Conservation (phyloP, 2,329 filamentous ascomycete species). For the Cadophora luteo-olivacea region DNA sequence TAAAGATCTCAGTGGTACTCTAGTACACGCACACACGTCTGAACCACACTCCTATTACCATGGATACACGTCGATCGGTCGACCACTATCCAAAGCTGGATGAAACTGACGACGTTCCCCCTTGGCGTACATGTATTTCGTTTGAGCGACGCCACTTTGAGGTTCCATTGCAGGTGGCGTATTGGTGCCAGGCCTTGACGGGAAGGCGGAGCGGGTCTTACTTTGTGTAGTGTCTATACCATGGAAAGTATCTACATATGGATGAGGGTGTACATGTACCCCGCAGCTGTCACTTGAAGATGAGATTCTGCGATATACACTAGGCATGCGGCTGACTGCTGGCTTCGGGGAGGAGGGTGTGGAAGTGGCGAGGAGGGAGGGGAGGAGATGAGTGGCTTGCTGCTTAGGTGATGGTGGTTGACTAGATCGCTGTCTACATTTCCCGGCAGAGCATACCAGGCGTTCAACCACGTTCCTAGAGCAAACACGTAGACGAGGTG, state of each 20-base stretch:
- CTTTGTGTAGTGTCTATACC: not conserved
- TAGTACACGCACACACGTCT: not conserved
- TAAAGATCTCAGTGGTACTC: not conserved
- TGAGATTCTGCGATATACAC: not conserved
- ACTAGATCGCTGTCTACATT: not conserved
- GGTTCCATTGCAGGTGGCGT: too few species aligned
- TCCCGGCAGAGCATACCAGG: not conserved
- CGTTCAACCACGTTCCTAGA: not conserved
- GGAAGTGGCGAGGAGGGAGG: not conserved
- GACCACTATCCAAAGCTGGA: not conserved
- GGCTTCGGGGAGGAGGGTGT: slow-evolving; percentile 5
- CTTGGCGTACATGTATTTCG: not conserved
- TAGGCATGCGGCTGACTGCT: slow-evolving; percentile 7
- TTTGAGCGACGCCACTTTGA: too few species aligned
- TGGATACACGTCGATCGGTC: not conserved
- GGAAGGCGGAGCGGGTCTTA: not conserved
- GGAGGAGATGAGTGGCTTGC: not conserved
- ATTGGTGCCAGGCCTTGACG: not conserved
- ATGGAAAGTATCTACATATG: not conserved
- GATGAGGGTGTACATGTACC: not conserved
- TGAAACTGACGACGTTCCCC: not conserved
- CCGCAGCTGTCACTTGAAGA: not conserved
- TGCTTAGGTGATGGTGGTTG: not conserved
- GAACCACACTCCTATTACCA: not conserved
- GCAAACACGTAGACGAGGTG: slow-evolving; percentile 2